phyloP scores from a whole-genome alignment of 352 stramenopile genomes.

The Globisporangium irregulare region DNA sequence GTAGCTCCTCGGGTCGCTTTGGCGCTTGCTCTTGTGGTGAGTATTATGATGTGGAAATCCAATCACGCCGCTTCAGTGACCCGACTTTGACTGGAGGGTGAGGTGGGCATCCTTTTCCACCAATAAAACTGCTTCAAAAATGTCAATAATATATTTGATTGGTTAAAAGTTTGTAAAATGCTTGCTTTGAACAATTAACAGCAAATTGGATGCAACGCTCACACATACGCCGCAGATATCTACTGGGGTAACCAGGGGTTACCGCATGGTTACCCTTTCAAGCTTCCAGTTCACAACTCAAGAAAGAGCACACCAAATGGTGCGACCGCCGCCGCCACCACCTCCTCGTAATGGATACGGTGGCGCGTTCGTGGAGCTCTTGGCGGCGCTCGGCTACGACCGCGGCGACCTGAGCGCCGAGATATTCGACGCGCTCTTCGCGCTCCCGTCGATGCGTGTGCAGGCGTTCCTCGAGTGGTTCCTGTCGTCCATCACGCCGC shows the following conservation, averaged over 20 bases:
- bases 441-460: slow-evolving; percentile 36
- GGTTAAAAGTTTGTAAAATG: not conserved
- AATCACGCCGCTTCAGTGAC: slow-evolving; percentile 15
- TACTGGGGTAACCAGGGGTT: not conserved
- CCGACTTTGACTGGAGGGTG: slow-evolving; percentile 17
- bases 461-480: slow-evolving; percentile 51
- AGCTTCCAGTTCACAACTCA: not conserved
- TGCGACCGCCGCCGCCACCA: not conserved
- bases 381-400: slow-evolving; percentile 38
- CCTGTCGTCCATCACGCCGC: slow-evolving; percentile 25
- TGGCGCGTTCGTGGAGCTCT: slow-evolving; percentile 29
- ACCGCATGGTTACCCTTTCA: not conserved
- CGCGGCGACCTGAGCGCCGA: slow-evolving; percentile 27
- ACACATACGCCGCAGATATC: slow-evolving; percentile 6
- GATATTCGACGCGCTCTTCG: slow-evolving; percentile 35
- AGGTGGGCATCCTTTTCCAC: slow-evolving; percentile 1
- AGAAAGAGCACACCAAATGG: not conserved
- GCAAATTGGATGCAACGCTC: not conserved
- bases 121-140: not conserved
- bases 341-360: slow-evolving; percentile 20
- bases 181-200: not conserved
- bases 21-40: not conserved
- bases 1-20: not conserved
- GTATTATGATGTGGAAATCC: slow-evolving; percentile 1
- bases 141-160: not conserved